Percentiles rank a stretch among this genome's conserved stretches.
phyloP scores from a whole-genome alignment of 208 protist genomes.

The Perkinsela sp. region DNA sequence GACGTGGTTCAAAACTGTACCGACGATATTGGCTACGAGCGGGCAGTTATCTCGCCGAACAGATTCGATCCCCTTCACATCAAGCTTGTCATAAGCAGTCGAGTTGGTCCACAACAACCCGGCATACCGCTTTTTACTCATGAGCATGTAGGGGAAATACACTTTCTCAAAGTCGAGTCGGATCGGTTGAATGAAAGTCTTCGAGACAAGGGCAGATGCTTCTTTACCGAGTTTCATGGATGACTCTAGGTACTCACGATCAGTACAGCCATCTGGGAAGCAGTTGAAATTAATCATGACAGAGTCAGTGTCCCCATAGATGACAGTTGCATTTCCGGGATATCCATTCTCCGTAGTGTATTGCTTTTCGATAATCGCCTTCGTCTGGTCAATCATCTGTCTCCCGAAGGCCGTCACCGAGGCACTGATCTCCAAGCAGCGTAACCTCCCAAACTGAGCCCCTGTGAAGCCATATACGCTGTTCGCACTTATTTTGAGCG shows the following conservation, averaged over 20 bases:
- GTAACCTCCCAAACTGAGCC: constrained; percentile 90
- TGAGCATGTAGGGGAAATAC: constrained; percentile 95
- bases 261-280: constrained; percentile 15
- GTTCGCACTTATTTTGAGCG: constrained; percentile 95
- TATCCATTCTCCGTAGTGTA: constrained; percentile 65
- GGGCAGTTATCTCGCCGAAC: constrained; percentile 96
- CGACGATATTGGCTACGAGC: constrained; percentile 57
- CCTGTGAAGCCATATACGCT: constrained; percentile 98
- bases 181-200: constrained; percentile 71
- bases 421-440: constrained; percentile 79
- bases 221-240: constrained; percentile 57
- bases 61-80: constrained; percentile 92
- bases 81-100: constrained; percentile 76
- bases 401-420: constrained; percentile 89
- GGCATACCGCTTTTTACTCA: constrained; percentile 98
- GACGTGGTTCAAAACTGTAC: constrained; percentile 33
- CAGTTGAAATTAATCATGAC: constrained; percentile 92
- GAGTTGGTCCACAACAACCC: constrained; percentile 85
- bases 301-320: constrained; percentile 98
- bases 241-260: constrained; percentile 25
- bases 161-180: constrained; percentile 97
- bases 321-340: constrained; percentile 69
- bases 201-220: constrained; percentile 64
- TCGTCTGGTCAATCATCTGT: constrained; percentile 90
- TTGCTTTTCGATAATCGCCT: constrained; percentile 57